phyloP scores from a whole-genome alignment of 1,139 yeast species.

The Martiniozyma asiatica region DNA sequence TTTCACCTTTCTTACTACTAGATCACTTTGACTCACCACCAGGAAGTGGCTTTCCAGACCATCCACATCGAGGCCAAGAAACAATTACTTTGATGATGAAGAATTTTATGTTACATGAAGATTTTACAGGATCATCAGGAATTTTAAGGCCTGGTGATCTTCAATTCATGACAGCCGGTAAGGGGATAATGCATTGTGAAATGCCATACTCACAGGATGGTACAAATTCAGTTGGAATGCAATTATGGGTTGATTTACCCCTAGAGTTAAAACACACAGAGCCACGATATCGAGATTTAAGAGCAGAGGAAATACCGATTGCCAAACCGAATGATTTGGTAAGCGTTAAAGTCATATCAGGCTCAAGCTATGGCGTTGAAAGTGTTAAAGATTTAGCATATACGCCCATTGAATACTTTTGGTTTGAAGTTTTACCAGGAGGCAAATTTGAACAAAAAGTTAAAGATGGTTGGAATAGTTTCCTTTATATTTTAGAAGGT shows the following conservation, averaged over 20 bases:
- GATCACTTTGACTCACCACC: slow-evolving; percentile 61
- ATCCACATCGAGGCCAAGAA: slow-evolving; percentile 88
- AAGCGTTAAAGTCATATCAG: slow-evolving; percentile 62
- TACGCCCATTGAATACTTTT: slow-evolving; percentile 72
- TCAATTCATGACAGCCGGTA: slow-evolving; percentile 93
- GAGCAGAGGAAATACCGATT: slow-evolving; percentile 58
- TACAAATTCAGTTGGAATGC: slow-evolving; percentile 55
- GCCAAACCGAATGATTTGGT: slow-evolving; percentile 57
- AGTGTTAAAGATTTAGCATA: slow-evolving; percentile 69
- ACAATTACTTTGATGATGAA: slow-evolving; percentile 65
- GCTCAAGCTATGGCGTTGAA: slow-evolving; percentile 62
- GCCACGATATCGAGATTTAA: slow-evolving; percentile 75
- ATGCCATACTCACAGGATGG: slow-evolving; percentile 63
- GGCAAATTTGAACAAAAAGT: slow-evolving; percentile 53
- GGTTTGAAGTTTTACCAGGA: slow-evolving; percentile 55
- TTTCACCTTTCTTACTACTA: slow-evolving; percentile 72
- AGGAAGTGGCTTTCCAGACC: slow-evolving; percentile 69
- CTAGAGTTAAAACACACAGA: slow-evolving; percentile 49
- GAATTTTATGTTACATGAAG: slow-evolving; percentile 84
- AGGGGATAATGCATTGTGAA: slow-evolving; percentile 76
- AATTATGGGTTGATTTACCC: slow-evolving; percentile 87
- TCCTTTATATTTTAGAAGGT: slow-evolving; percentile 62
- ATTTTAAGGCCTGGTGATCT: slow-evolving; percentile 72
- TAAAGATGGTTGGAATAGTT: slow-evolving; percentile 55
- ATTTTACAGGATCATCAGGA: slow-evolving; percentile 76